phyloP scores from a whole-genome alignment of 441 rosid genomes.

The Pelargonium australe region DNA sequence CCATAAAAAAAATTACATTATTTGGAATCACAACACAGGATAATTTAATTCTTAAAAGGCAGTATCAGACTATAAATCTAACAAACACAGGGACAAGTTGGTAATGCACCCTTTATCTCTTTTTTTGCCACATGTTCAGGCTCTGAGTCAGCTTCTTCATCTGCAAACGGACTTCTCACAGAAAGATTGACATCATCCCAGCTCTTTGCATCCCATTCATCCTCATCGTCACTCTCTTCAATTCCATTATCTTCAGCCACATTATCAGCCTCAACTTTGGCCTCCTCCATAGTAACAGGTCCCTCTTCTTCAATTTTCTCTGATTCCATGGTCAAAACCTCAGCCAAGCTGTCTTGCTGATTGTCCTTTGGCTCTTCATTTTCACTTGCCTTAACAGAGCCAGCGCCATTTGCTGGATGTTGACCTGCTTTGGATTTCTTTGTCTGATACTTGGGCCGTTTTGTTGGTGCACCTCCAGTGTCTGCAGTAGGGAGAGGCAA shows the following conservation, averaged over 20 bases:
- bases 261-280: constrained; percentile 37
- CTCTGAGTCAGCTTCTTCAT: constrained; percentile 67
- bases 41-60: constrained; percentile 3
- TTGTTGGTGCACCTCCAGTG: constrained; percentile 47
- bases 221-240: constrained; percentile 74
- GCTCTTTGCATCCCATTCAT: constrained; percentile 95
- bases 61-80: constrained; percentile 15
- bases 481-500: constrained; percentile 42
- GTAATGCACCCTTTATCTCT: constrained; percentile 35
- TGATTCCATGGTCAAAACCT: constrained; percentile 22
- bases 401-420: constrained; percentile 54
- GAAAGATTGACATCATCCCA: constrained; percentile 84
- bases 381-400: constrained; percentile 40
- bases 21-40: background rate
- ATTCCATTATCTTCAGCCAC: constrained; percentile 44
- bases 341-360: constrained; percentile 23
- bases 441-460: constrained; percentile 69
- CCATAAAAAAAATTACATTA: no score
- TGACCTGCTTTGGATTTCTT: constrained; percentile 69
- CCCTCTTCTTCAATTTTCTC: constrained; percentile 47
- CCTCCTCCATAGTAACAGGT: constrained; percentile 33
- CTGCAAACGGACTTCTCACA: constrained; percentile 78
- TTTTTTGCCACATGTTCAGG: constrained; percentile 46
- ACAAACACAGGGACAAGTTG: constrained; percentile 43
- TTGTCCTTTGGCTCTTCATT: constrained; percentile 39